Percentiles rank a stretch among this genome's conserved stretches.
Conservation (phyloP, 139 green algal genomes). For the Coelastrella sp. region DNA sequence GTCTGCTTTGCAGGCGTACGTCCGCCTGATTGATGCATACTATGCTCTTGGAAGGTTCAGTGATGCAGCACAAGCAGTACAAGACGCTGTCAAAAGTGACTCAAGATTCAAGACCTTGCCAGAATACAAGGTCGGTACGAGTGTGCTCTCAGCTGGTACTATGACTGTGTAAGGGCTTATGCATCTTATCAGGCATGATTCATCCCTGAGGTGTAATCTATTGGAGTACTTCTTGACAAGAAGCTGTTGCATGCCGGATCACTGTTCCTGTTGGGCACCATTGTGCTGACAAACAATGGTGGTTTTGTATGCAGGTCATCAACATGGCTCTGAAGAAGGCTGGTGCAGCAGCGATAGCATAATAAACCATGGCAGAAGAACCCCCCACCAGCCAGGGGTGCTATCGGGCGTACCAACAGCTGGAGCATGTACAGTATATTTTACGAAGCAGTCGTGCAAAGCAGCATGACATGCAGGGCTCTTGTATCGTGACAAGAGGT, state of each 20-base stretch:
- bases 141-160: not conserved
- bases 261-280: not conserved
- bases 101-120: slow-evolving; percentile 21
- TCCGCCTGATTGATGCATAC: slow-evolving; percentile 70
- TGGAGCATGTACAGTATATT: not conserved
- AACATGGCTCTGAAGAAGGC: not conserved
- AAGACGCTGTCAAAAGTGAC: not conserved
- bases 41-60: slow-evolving; percentile 54
- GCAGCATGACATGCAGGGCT: too few species aligned
- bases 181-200: not conserved
- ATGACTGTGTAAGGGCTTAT: not conserved
- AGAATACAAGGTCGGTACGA: slow-evolving; percentile 47
- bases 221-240: not conserved
- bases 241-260: not conserved
- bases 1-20: slow-evolving; percentile 39
- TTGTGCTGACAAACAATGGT: not conserved
- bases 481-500: too few species aligned
- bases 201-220: not conserved
- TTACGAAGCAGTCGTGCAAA: too few species aligned
- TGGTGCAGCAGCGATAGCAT: not conserved
- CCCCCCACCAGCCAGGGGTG: too few species aligned
- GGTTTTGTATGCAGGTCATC: not conserved
- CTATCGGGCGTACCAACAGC: not conserved
- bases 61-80: slow-evolving; percentile 49
- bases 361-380: not conserved